Evolutionary conservation across 179 eudicot genomes (phyloP), one percentile per base, ranked within the genome.

Genomic region (Beta macrorhiza): DNA sequence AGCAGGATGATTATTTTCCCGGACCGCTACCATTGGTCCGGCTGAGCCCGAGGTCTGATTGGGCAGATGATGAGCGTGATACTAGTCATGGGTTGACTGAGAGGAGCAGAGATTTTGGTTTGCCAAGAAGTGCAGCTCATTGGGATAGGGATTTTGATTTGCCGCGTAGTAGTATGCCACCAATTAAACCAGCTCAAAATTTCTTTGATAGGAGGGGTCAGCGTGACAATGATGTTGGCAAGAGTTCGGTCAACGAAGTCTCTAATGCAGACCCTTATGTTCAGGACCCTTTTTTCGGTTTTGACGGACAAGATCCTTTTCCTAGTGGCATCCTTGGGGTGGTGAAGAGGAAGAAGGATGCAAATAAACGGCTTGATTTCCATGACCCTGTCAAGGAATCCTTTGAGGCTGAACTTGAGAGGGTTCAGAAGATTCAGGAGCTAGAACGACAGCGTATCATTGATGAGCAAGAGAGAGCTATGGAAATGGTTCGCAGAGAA

Each of bases 1-100:
- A 87, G 87, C 87, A 86, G 68, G 92, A 87, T 59, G 92, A 89
- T 4, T 85, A 73, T 67, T 91, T 93, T 77, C 88, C 92, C 14
- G 87, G 89, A 25, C 95, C 95, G 1, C 84, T 97, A 79, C 97
- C 98, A 47, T 82, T 97, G 77, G 92, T 93, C 22, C 88, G 86
- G 83, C 68, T 94, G 87, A 92, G 82, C 85, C 93, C 93, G 3
- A 92, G 98, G 85, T 93, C 93, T 74, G 98, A 97, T 75, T 97
- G 99, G 99, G 98, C 93, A 57, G 98, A 97, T 87, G 99, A 97
- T 86, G 99, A 97, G 91, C 95, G 99, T n/a, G 99, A 97, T 83
- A 94, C 98, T 0, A 88, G 99, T 78, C 90, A 86, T 79, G 92
- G 91, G 32, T 84, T 91, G 86, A 83, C 79, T 29, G 92, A 88